Conservation (phyloP, 176 grass and related monocot species). For the Thalia dealbata region DNA sequence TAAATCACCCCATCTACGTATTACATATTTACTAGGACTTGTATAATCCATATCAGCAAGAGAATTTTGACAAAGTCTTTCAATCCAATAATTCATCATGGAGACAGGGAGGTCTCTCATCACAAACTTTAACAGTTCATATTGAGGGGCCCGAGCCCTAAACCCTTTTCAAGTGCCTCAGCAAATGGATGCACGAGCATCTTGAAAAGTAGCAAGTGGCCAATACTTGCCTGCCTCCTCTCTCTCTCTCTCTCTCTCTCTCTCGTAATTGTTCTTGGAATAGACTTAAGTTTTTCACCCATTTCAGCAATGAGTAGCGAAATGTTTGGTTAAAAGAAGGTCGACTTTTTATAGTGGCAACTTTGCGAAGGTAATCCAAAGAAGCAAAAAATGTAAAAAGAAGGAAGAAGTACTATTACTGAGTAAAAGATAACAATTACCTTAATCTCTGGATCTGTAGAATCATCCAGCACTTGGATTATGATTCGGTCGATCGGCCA, state of each 20-base stretch:
- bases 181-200: neutral
- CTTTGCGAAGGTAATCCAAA: neutral
- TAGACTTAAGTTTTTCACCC: no score
- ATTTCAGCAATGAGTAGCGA: neutral
- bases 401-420: neutral
- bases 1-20: no score
- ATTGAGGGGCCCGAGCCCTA: neutral
- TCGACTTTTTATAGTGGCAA: neutral
- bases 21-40: no score
- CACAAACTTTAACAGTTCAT: neutral
- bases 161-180: neutral
- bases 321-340: neutral
- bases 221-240: neutral
- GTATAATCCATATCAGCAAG: no score
- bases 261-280: no score
- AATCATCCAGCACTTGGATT: constrained; percentile 87
- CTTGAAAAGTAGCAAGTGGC: neutral
- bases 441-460: constrained; percentile 64
- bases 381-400: neutral
- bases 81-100: neutral
- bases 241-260: no score
- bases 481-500: constrained; percentile 74
- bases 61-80: neutral
- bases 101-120: neutral
- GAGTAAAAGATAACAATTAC: constrained; percentile 18